These are phyloP conservation scores for Ilyonectria robusta DNA, from an alignment of 2,329 filamentous ascomycete genomes.

Conservation along the genomic window DNA sequence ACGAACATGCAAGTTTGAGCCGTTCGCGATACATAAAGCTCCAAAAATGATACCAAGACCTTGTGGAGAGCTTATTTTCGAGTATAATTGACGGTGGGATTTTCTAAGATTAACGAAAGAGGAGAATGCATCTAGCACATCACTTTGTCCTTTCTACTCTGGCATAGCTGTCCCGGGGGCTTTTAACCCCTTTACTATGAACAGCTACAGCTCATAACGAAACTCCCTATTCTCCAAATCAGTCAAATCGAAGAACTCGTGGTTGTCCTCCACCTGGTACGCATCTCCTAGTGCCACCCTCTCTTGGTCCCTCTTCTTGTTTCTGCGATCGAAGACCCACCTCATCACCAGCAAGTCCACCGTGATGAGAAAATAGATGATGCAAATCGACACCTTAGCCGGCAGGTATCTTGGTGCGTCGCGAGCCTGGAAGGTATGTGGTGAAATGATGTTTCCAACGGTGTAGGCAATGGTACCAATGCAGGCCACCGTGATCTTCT, in stretches of 20 bases:
- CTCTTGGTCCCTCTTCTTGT: slow-evolving; percentile 31
- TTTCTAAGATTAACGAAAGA: too few species aligned
- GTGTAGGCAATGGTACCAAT: slow-evolving; percentile 41
- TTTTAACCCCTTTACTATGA: too few species aligned
- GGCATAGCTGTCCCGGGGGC: too few species aligned
- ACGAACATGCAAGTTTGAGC: too few species aligned
- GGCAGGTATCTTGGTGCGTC: slow-evolving; percentile 38
- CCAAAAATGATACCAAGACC: too few species aligned
- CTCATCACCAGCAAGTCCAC: slow-evolving; percentile 38
- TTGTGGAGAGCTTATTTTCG: too few species aligned
- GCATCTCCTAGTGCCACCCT: slow-evolving; percentile 17
- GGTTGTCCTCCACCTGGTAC: slow-evolving; percentile 32
- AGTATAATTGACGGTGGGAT: too few species aligned
- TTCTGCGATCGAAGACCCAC: slow-evolving; percentile 34
- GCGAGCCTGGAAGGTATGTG: slow-evolving; percentile 39
- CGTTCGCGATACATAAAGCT: too few species aligned
- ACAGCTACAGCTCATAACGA: slow-evolving; percentile 27
- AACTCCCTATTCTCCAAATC: slow-evolving; percentile 39
- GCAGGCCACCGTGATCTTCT: slow-evolving; percentile 41
- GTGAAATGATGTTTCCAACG: slow-evolving; percentile 42
- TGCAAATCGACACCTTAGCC: slow-evolving; percentile 39
- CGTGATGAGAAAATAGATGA: slow-evolving; percentile 41
- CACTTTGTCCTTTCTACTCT: too few species aligned
- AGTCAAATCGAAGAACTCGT: slow-evolving; percentile 39
- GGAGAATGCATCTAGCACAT: not conserved